These are phyloP conservation scores for Favolaschia claudopus DNA, from an alignment of 768 basidiomycete genomes.

Conservation along the genomic window DNA sequence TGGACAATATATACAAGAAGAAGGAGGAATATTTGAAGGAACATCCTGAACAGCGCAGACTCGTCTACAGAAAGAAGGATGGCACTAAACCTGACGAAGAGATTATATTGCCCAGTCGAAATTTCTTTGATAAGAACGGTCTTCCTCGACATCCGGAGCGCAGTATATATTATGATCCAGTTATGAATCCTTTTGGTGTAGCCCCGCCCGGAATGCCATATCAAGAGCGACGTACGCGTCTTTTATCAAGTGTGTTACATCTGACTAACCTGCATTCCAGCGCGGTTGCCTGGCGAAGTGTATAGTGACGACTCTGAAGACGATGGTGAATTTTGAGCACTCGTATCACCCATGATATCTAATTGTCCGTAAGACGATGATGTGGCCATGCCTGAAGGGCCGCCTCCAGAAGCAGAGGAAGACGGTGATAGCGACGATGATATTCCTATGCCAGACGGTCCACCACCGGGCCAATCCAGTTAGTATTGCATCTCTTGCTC, in stretches of 20 bases:
- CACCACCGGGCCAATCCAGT: slow-evolving; percentile 56
- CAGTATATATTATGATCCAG: slow-evolving; percentile 90
- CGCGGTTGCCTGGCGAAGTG: slow-evolving; percentile 66
- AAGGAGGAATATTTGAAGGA: slow-evolving; percentile 93
- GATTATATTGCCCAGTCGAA: slow-evolving; percentile 57
- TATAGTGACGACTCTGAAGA: slow-evolving; percentile 64
- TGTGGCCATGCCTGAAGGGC: slow-evolving; percentile 69
- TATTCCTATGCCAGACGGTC: slow-evolving; percentile 89
- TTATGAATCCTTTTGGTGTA: slow-evolving; percentile 93
- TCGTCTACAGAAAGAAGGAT: slow-evolving; percentile 72
- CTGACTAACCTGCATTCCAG: slow-evolving; percentile 42
- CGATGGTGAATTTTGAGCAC: slow-evolving; percentile 38
- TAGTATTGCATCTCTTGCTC: not conserved
- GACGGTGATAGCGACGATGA: slow-evolving; percentile 76
- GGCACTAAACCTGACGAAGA: slow-evolving; percentile 51
- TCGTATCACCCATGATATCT: slow-evolving; percentile 1
- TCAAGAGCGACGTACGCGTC: slow-evolving; percentile 83
- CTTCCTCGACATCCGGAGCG: slow-evolving; percentile 90
- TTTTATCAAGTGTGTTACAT: slow-evolving; percentile 21
- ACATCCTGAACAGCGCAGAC: slow-evolving; percentile 90
- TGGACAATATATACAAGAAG: slow-evolving; percentile 82
- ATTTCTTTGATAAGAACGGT: slow-evolving; percentile 83
- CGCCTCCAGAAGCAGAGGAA: slow-evolving; percentile 61
- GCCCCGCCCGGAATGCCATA: slow-evolving; percentile 99
- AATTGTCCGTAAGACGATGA: slow-evolving; percentile 52